A percentile compares a stretch with the other conserved stretches of the same genome.
These are phyloP conservation scores for Mycena kentingensis DNA, from an alignment of 768 basidiomycete species.

Conservation along the genomic window DNA sequence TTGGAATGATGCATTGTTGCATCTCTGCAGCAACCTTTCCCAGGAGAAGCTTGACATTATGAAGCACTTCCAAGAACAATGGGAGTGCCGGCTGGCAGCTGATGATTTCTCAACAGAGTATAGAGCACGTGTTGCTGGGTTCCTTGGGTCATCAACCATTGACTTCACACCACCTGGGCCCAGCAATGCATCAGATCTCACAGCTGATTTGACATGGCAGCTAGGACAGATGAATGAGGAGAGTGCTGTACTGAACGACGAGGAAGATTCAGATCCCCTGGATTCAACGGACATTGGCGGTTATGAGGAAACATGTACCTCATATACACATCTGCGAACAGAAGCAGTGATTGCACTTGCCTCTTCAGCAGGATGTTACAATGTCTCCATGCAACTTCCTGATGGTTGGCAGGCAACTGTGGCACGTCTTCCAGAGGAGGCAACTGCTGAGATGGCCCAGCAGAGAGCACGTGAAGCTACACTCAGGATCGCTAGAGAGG, in stretches of 20 bases:
- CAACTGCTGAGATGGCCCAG: too few relatives aligned
- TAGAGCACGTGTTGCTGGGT: background rate
- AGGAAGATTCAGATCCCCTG: background rate
- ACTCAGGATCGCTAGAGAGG: too few relatives aligned
- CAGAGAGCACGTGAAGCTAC: too few relatives aligned
- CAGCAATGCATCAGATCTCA: background rate
- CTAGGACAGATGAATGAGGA: conserved; percentile 1
- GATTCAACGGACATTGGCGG: background rate
- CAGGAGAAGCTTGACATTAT: conserved; percentile 2
- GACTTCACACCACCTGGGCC: background rate
- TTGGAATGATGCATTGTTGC: background rate
- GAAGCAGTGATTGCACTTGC: conserved; percentile 4
- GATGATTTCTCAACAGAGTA: conserved; percentile 14
- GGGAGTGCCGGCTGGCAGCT: conserved; percentile 13
- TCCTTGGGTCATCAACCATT: background rate
- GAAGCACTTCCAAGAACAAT: conserved; percentile 16
- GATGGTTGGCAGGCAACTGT: too few relatives aligned
- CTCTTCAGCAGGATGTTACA: background rate
- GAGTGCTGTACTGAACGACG: background rate
- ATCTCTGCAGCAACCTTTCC: background rate
- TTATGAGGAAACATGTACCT: background rate
- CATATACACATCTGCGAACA: background rate
- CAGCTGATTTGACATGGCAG: conserved; percentile 7
- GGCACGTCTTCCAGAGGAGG: too few relatives aligned
- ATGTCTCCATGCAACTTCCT: background rate